phyloP scores from a whole-genome alignment of 352 stramenopile genomes.

The Globisporangium spiculum region DNA sequence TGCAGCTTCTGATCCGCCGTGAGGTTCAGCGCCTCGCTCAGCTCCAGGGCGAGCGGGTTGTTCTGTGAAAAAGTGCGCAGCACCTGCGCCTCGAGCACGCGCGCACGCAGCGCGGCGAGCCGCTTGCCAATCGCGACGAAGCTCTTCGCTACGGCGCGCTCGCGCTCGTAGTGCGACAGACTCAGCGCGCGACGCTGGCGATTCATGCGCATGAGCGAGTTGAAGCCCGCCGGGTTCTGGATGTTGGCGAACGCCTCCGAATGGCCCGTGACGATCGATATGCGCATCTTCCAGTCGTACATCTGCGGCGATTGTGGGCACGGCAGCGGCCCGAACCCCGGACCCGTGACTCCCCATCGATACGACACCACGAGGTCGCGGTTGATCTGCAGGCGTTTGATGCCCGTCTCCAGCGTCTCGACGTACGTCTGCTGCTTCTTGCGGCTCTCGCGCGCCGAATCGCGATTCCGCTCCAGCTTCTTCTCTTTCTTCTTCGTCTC shows the following conservation, averaged over 20 bases:
- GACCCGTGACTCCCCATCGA: slow-evolving; percentile 63
- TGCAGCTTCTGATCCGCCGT: slow-evolving; percentile 54
- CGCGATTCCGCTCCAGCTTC: slow-evolving; percentile 86
- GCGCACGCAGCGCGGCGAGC: slow-evolving; percentile 49
- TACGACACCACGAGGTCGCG: slow-evolving; percentile 70
- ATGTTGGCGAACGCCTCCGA: slow-evolving; percentile 65
- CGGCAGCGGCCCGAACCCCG: slow-evolving; percentile 36
- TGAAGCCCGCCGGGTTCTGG: slow-evolving; percentile 65
- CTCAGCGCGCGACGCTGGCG: slow-evolving; percentile 62
- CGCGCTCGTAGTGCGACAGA: slow-evolving; percentile 40
- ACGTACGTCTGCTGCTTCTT: slow-evolving; percentile 89
- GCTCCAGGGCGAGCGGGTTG: slow-evolving; percentile 40
- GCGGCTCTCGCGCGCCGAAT: slow-evolving; percentile 79
- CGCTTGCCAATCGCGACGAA: slow-evolving; percentile 58
- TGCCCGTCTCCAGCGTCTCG: slow-evolving; percentile 81
- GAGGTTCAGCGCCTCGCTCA: slow-evolving; percentile 47
- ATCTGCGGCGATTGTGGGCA: slow-evolving; percentile 49
- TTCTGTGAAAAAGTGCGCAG: slow-evolving; percentile 41
- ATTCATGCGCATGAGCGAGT: slow-evolving; percentile 70
- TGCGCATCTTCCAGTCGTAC: slow-evolving; percentile 58
- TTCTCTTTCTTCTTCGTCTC: slow-evolving; percentile 89
- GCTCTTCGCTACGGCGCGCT: slow-evolving; percentile 54
- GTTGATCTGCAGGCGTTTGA: slow-evolving; percentile 85
- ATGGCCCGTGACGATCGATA: slow-evolving; percentile 64
- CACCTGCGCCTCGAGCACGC: slow-evolving; percentile 64